These are phyloP conservation scores for Fraxinus baroniana DNA, from an alignment of 305 asterid genomes.

Conservation along the genomic window DNA sequence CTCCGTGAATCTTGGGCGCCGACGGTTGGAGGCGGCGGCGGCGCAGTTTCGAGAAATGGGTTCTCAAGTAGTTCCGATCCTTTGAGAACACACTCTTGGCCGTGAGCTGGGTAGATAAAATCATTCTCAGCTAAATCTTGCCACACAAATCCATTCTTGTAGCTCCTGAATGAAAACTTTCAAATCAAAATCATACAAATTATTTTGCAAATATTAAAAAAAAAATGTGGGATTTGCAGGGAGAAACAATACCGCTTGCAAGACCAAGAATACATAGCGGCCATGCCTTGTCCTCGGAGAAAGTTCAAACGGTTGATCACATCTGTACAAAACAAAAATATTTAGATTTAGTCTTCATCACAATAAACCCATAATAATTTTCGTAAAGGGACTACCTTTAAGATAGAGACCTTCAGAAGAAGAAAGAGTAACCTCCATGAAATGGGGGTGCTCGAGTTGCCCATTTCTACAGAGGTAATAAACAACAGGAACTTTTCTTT, in stretches of 20 bases:
- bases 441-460: constrained; percentile 60
- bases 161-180: constrained; percentile 41
- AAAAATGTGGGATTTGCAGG: not conserved
- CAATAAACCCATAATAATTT: not conserved
- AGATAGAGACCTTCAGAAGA: constrained; percentile 62
- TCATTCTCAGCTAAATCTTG: constrained; percentile 83
- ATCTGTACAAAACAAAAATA: constrained; percentile 34
- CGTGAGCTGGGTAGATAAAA: constrained; percentile 73
- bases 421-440: constrained; percentile 63
- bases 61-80: constrained; percentile 64
- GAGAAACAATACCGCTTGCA: constrained; percentile 53
- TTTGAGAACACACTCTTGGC: constrained; percentile 73
- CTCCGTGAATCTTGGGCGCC: constrained; percentile 19
- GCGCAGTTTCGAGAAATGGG: constrained; percentile 25
- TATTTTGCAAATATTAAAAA: not conserved
- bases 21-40: constrained; percentile 4
- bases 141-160: constrained; percentile 86
- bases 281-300: constrained; percentile 82
- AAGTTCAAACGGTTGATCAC: constrained; percentile 68
- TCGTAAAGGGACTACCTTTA: constrained; percentile 30
- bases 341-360: not conserved
- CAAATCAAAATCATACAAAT: constrained; percentile 10
- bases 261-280: constrained; percentile 80
- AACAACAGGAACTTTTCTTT: constrained; percentile 36
- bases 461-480: constrained; percentile 51